These are phyloP conservation scores for Cystofilobasidium capitatum DNA, from an alignment of 768 basidiomycete species.

Conservation along the genomic window DNA sequence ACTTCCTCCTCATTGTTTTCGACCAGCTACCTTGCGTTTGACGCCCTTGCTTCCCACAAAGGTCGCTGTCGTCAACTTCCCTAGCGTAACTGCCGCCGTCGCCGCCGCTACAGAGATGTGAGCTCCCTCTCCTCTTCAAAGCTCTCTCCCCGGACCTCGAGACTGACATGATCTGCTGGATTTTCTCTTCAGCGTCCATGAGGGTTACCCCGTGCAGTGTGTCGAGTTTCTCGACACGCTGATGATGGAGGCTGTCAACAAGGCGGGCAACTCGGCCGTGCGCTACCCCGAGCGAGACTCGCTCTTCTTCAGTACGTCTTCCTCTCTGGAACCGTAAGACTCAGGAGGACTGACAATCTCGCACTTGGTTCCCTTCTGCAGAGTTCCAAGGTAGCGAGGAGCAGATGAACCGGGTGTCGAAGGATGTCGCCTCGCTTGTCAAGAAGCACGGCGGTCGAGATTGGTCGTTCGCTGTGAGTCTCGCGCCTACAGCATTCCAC, in stretches of 20 bases:
- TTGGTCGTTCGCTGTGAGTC: constrained; percentile 61
- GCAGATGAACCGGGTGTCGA: constrained; percentile 50
- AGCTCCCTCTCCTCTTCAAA: constrained; percentile 40
- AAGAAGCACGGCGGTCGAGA: constrained; percentile 56
- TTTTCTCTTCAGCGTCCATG: constrained; percentile 6
- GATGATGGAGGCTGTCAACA: constrained; percentile 23
- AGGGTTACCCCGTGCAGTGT: constrained; percentile 23
- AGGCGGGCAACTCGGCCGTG: constrained; percentile 14
- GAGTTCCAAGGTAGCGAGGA: constrained; percentile 43
- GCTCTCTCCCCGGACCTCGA: constrained; percentile 56
- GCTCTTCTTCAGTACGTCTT: constrained; percentile 59
- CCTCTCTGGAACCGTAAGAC: neutral
- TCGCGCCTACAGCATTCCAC: neutral
- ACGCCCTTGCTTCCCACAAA: constrained; percentile 71
- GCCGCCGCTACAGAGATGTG: constrained; percentile 68
- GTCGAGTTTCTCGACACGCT: constrained; percentile 57
- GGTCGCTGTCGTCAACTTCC: constrained; percentile 83
- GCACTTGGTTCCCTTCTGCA: neutral
- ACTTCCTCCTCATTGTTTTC: neutral
- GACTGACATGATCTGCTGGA: constrained; percentile 54
- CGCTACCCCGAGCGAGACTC: constrained; percentile 64
- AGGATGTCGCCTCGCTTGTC: constrained; percentile 53
- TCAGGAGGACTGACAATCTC: neutral
- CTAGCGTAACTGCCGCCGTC: constrained; percentile 64
- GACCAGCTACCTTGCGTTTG: constrained; percentile 72